Evolutionary conservation across 352 stramenopile species (phyloP).

Genomic region (Phytopythium ostracodes): DNA sequence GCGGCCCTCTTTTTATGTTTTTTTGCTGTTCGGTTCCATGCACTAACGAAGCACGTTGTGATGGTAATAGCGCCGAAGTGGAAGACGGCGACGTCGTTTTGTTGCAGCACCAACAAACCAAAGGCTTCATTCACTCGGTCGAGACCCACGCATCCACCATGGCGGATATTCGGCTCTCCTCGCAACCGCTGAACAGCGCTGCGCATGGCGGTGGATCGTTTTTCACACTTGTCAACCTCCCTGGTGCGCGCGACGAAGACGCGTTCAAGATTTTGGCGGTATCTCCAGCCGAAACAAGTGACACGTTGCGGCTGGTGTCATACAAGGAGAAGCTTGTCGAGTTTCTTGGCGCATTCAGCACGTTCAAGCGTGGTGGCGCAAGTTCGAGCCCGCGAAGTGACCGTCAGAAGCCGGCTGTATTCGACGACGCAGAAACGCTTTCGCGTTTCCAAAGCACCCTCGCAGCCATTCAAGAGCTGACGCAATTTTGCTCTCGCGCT

Average conservation of each 20-base stretch:
- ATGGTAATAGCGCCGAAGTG: constrained; percentile 29
- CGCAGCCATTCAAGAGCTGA: constrained; percentile 38
- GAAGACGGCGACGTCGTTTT: constrained; percentile 49
- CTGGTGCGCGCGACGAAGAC: constrained; percentile 58
- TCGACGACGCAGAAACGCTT: constrained; percentile 34
- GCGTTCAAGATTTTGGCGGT: constrained; percentile 62
- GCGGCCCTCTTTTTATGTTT: not conserved
- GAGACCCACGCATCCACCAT: constrained; percentile 62
- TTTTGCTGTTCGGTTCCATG: not conserved
- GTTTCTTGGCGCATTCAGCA: constrained; percentile 39
- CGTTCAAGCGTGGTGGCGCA: not conserved
- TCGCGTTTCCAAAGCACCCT: constrained; percentile 33
- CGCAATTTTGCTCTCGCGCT: constrained; percentile 36
- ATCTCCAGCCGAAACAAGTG: constrained; percentile 36
- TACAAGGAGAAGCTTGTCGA: constrained; percentile 39
- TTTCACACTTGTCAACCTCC: constrained; percentile 44
- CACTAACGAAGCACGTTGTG: not conserved
- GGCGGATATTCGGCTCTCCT: constrained; percentile 59
- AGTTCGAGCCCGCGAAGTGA: not conserved
- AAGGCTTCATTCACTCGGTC: constrained; percentile 60
- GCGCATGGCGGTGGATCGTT: constrained; percentile 17
- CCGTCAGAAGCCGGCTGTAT: constrained; percentile 6
- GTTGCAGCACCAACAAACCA: constrained; percentile 45
- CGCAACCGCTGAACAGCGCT: constrained; percentile 37
- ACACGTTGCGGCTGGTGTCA: constrained; percentile 59